Evolutionary conservation across 1,139 yeast genomes (phyloP), one percentile per base, ranked within the genome.

Genomic region (Scheffersomyces stambukii): DNA sequence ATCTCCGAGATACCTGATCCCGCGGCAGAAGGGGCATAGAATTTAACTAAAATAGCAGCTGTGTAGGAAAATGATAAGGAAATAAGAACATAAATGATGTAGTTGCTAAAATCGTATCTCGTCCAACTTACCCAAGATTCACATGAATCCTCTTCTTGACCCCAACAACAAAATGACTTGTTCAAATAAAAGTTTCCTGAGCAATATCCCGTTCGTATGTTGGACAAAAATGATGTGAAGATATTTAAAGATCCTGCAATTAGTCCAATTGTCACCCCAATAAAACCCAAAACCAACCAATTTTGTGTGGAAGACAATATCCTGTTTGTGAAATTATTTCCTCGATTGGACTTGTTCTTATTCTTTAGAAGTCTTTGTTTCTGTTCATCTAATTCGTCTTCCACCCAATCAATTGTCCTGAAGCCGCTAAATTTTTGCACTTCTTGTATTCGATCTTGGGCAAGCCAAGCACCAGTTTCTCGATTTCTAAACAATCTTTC

Each of bases 1-100:
- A 93, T 91, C 52, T 93, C 99, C 4, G 96, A 82, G 27, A 93
- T 93, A 0, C 98, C 98, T 3, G 95, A 84, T 0, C 98, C 98
- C 1, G 98, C 94, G 1, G 98, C 98, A 33, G 80, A 70, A 0
- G 96, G 96, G 1, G 96, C 91, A 46, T 75, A 79, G 13, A 57
- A 54, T 42, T 75, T 68, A 25, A 93, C 96, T 25, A 86, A 52
- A 9, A 67, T 53, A 1, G 93, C 86, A 2, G 96, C 78, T 7
- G 70, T 43, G 8, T 66, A 57, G 1, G 93, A 82, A 48, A 89
- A 77, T 0, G 61, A 13, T 1, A 81, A 54, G 4, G 95, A 82
- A 2, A 81, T 57, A 0, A 59, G 8, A 3, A 86, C 66, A 49
- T 78, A 89, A 1, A 75, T 47, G 2, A 76, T 1, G 48, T 84